Conservation (phyloP, 768 basidiomycete species). For the Lentinula edodes region DNA sequence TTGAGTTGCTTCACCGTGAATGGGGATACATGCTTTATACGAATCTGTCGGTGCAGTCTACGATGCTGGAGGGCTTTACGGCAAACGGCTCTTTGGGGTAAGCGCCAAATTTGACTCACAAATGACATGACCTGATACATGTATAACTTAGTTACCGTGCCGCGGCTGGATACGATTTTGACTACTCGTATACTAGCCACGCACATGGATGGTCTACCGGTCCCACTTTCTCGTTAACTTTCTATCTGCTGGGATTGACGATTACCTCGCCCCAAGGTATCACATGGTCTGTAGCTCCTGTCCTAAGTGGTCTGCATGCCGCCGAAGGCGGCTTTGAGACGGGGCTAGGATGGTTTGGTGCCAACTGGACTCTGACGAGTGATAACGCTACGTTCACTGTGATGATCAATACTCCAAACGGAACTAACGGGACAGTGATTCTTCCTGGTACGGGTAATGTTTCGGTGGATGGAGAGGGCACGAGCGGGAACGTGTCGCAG, state of each 20-base stretch:
- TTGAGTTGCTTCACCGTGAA: constrained; percentile 39
- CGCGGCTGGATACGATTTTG: constrained; percentile 39
- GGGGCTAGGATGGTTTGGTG: constrained; percentile 38
- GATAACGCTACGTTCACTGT: constrained; percentile 14
- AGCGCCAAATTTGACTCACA: constrained; percentile 12
- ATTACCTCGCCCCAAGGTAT: constrained; percentile 34
- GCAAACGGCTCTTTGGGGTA: constrained; percentile 6
- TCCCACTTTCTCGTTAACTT: constrained; percentile 42
- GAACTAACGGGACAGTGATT: constrained; percentile 21
- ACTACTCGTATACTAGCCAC: constrained; percentile 41
- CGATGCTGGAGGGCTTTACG: constrained; percentile 34
- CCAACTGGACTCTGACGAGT: constrained; percentile 26
- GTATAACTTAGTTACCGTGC: constrained; percentile 34
- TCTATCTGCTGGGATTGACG: constrained; percentile 39
- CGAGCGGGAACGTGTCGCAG: background rate
- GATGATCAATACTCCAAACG: constrained; percentile 18
- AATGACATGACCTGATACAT: background rate
- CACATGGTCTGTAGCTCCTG: constrained; percentile 39
- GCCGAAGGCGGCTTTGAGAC: constrained; percentile 45
- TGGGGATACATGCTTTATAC: constrained; percentile 50
- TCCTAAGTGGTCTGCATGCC: constrained; percentile 31
- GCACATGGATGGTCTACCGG: constrained; percentile 46
- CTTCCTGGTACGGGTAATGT: constrained; percentile 20
- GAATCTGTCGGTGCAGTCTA: constrained; percentile 33
- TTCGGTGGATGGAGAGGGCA: constrained; percentile 11